phyloP scores from a whole-genome alignment of 768 basidiomycete species.

The Suillus cothurnatus region DNA sequence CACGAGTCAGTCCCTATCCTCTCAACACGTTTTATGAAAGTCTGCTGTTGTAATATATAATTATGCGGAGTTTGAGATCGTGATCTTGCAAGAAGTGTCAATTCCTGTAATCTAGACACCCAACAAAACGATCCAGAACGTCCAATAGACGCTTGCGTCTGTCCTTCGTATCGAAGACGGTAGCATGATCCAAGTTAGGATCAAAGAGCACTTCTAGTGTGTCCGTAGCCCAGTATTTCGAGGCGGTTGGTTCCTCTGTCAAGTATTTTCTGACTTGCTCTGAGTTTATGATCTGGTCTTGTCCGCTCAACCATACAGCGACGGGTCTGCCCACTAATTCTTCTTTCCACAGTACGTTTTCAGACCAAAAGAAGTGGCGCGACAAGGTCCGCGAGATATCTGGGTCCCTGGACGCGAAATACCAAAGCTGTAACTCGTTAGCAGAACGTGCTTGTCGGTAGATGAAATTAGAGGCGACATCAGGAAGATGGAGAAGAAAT shows the following conservation, averaged over 20 bases:
- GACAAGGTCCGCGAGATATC: conserved; percentile 61
- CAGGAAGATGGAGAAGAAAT: conserved; percentile 60
- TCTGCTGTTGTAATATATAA: neutral
- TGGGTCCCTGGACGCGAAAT: conserved; percentile 63
- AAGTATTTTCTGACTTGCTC: conserved; percentile 41
- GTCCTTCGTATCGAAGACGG: conserved; percentile 37
- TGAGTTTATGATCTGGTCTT: conserved; percentile 47
- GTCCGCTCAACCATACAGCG: conserved; percentile 40
- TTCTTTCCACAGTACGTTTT: conserved; percentile 61
- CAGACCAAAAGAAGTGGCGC: conserved; percentile 68
- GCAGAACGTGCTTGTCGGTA: conserved; percentile 55
- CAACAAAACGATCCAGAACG: conserved; percentile 35
- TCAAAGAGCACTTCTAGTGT: conserved; percentile 43
- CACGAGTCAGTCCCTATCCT: conserved; percentile 1
- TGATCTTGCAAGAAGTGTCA: conserved; percentile 5
- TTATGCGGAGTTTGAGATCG: neutral
- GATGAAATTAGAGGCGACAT: conserved; percentile 67
- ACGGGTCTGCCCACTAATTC: conserved; percentile 42
- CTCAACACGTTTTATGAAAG: neutral
- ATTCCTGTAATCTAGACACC: conserved; percentile 1
- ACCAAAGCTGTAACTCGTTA: conserved; percentile 70
- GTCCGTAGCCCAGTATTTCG: conserved; percentile 30
- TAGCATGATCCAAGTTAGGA: conserved; percentile 42
- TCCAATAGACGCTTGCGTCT: conserved; percentile 32
- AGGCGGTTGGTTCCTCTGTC: conserved; percentile 32